A percentile compares a stretch with the other conserved stretches of the same genome.
These are phyloP conservation scores for Eugenia klotzschiana DNA, from an alignment of 441 rosid species.

Conservation along the genomic window DNA sequence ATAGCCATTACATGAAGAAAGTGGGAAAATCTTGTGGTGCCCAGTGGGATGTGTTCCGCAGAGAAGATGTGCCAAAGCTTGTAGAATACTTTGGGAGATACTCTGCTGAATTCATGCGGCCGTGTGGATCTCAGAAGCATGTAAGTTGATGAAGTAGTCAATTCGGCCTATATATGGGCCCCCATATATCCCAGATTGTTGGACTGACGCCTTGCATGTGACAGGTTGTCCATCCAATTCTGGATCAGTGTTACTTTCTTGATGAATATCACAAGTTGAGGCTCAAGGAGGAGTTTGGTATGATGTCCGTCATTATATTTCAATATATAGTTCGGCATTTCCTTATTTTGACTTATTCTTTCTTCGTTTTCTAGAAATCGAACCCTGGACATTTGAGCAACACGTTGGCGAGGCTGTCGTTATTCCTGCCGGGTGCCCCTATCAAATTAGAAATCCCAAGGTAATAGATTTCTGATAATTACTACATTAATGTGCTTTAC, in stretches of 20 bases:
- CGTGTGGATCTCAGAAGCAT: constrained; percentile 22
- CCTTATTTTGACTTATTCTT: not conserved
- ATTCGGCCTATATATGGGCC: not conserved
- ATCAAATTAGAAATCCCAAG: constrained; percentile 78
- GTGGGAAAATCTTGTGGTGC: constrained; percentile 51
- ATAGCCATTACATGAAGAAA: constrained; percentile 15
- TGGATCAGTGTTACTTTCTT: constrained; percentile 80
- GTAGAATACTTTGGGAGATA: constrained; percentile 59
- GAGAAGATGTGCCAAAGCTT: constrained; percentile 81
- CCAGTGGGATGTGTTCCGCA: constrained; percentile 87
- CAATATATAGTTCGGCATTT: not conserved
- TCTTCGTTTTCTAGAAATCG: constrained; percentile 36
- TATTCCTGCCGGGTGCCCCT: constrained; percentile 91
- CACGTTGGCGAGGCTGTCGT: constrained; percentile 91
- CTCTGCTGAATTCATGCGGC: constrained; percentile 35
- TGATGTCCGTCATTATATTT: constrained; percentile 5
- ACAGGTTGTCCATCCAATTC: constrained; percentile 72
- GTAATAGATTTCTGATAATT: constrained; percentile 12
- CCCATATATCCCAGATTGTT: not conserved
- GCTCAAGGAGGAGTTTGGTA: constrained; percentile 85
- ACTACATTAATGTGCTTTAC: not conserved
- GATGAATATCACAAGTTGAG: constrained; percentile 57
- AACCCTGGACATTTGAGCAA: constrained; percentile 94
- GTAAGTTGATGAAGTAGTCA: constrained; percentile 27
- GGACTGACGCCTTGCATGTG: constrained; percentile 8